Evolutionary conservation across 768 basidiomycete genomes (phyloP).

Genomic region (Dioszegia crocea): DNA sequence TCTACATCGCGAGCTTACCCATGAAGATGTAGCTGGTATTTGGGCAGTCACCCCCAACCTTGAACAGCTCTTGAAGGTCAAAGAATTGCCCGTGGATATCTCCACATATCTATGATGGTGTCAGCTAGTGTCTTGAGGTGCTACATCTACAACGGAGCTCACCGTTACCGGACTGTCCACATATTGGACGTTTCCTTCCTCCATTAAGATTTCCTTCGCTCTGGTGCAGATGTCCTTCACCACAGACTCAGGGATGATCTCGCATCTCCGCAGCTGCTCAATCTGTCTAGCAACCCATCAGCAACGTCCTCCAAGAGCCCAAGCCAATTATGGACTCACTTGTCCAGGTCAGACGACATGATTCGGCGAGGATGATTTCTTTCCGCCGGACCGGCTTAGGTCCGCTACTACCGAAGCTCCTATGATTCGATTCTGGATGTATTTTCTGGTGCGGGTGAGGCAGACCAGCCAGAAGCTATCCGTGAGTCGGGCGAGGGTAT

Average conservation of each 20-base stretch:
- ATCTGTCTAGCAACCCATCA: constrained; percentile 65
- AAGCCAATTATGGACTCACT: constrained; percentile 23
- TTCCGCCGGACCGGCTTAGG: neutral
- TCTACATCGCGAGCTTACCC: no score
- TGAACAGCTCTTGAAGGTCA: constrained; percentile 79
- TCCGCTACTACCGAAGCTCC: neutral
- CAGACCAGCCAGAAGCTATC: no score
- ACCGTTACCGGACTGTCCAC: constrained; percentile 91
- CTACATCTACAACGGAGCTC: constrained; percentile 9
- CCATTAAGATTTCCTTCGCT: constrained; percentile 91
- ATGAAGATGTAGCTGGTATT: constrained; percentile 95
- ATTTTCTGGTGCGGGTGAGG: no score
- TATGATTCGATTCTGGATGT: neutral
- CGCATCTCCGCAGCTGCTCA: constrained; percentile 85
- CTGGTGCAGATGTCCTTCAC: constrained; percentile 94
- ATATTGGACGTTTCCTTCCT: constrained; percentile 94
- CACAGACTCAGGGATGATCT: constrained; percentile 90
- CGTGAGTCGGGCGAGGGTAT: no score
- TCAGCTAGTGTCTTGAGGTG: neutral
- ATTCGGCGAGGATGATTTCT: neutral
- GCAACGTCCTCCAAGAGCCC: neutral
- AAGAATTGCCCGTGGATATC: constrained; percentile 98
- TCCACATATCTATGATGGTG: constrained; percentile 56
- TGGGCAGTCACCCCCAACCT: constrained; percentile 78
- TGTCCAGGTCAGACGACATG: constrained; percentile 44